Conservation (phyloP, 1,284 basidiomycete species). For the Austroboletus niveus region DNA sequence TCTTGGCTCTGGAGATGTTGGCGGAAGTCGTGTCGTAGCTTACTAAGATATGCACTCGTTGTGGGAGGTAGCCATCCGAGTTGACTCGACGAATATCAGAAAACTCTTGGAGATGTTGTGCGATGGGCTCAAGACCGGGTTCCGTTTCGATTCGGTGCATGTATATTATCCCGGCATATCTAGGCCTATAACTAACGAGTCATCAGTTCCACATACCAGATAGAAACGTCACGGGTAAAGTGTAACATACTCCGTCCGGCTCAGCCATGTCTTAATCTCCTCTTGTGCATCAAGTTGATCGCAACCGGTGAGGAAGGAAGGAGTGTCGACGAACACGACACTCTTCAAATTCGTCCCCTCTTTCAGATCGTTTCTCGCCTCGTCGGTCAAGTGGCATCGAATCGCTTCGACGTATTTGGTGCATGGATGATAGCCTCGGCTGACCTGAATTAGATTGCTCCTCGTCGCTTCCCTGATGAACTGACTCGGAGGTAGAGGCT, state of each 20-base stretch:
- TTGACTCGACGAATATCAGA: background rate
- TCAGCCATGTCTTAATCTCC: slow-evolving; percentile 11
- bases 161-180: slow-evolving; percentile 17
- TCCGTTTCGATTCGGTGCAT: slow-evolving; percentile 23
- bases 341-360: slow-evolving; percentile 2
- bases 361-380: slow-evolving; percentile 4
- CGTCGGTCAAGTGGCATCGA: slow-evolving; percentile 17
- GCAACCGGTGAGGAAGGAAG: slow-evolving; percentile 18
- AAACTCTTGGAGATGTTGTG: slow-evolving; percentile 8
- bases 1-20: slow-evolving; percentile 4
- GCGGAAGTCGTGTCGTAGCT: slow-evolving; percentile 16
- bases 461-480: slow-evolving; percentile 17
- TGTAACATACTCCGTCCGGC: background rate
- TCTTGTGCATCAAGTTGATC: slow-evolving; percentile 4
- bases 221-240: background rate
- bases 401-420: slow-evolving; percentile 17
- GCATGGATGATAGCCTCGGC: slow-evolving; percentile 10
- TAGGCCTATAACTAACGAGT: slow-evolving; percentile 3
- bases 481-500: slow-evolving; percentile 6
- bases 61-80: background rate
- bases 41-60: slow-evolving; percentile 8
- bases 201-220: background rate
- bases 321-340: slow-evolving; percentile 21
- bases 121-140: slow-evolving; percentile 11
- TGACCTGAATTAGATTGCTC: slow-evolving; percentile 5